Conservation (phyloP, 1,284 basidiomycete genomes). For the Cryptococcus sp. region DNA sequence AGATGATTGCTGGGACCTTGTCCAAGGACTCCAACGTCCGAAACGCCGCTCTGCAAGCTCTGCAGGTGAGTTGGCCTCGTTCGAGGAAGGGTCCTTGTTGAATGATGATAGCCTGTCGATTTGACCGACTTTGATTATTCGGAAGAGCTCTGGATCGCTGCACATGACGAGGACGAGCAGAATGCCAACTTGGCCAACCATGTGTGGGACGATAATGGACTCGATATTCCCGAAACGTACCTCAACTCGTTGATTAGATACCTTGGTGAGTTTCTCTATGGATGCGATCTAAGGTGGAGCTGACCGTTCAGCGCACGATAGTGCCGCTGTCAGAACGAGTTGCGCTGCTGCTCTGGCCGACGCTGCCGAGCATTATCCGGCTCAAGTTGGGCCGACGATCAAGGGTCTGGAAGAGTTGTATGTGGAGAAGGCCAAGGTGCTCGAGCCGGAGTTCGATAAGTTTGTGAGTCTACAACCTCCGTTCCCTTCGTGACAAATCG, state of each 20-base stretch:
- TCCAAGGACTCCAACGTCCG: constrained; percentile 85
- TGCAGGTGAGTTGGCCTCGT: constrained; percentile 64
- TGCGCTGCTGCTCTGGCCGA: constrained; percentile 71
- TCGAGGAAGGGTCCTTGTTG: constrained; percentile 3
- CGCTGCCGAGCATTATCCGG: constrained; percentile 68
- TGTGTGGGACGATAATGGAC: constrained; percentile 93
- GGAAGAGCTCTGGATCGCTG: constrained; percentile 79
- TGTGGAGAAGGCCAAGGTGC: constrained; percentile 77
- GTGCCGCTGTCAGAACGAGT: constrained; percentile 72
- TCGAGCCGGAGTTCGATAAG: constrained; percentile 83
- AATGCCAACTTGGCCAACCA: constrained; percentile 76
- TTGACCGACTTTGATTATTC: constrained; percentile 92
- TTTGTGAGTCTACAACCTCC: constrained; percentile 55
- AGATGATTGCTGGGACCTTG: constrained; percentile 69
- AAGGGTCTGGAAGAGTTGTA: constrained; percentile 65
- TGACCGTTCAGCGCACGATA: too few relatives aligned
- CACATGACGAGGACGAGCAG: constrained; percentile 87
- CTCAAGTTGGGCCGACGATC: constrained; percentile 55
- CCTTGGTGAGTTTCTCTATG: constrained; percentile 71
- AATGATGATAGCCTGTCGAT: constrained; percentile 96
- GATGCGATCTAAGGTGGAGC: too few relatives aligned
- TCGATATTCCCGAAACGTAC: constrained; percentile 78
- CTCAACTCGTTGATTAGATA: constrained; percentile 60
- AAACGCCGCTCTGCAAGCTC: constrained; percentile 81
- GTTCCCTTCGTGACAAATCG: not conserved